Evolutionary conservation across 1,284 basidiomycete species (phyloP).

Genomic region (Cryptococcus sp.): DNA sequence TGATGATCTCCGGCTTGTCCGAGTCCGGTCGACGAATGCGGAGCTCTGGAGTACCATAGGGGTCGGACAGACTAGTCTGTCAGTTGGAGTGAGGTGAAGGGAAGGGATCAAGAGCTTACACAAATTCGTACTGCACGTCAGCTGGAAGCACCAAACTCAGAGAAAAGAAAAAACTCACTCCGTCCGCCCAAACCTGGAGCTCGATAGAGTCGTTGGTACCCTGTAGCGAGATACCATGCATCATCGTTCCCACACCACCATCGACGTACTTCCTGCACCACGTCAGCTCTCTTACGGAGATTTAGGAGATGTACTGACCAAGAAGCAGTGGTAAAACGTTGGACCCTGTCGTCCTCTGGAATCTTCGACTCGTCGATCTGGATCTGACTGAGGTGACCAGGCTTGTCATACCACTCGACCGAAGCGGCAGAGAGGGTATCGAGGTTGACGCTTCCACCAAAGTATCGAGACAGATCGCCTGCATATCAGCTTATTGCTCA

Average conservation of each 20-base stretch:
- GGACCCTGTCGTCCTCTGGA: constrained; percentile 42
- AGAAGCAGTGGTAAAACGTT: constrained; percentile 45
- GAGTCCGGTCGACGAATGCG: constrained; percentile 43
- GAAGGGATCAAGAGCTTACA: constrained; percentile 14
- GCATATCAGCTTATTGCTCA: constrained; percentile 31
- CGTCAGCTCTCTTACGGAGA: constrained; percentile 2
- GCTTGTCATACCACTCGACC: constrained; percentile 44
- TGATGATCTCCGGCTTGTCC: constrained; percentile 22
- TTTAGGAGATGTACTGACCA: constrained; percentile 34
- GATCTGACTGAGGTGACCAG: constrained; percentile 48
- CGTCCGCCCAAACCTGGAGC: constrained; percentile 42
- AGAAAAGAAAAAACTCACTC: constrained; percentile 21
- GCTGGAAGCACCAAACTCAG: not conserved
- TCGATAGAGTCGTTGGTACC: constrained; percentile 39
- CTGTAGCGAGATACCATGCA: constrained; percentile 38
- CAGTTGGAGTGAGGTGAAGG: not conserved
- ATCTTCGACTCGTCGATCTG: constrained; percentile 49
- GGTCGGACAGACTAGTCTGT: constrained; percentile 39
- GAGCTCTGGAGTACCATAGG: constrained; percentile 44
- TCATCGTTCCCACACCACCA: constrained; percentile 40
- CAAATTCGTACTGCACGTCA: constrained; percentile 29
- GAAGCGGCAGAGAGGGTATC: constrained; percentile 43
- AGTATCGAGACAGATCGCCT: constrained; percentile 47
- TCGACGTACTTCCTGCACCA: constrained; percentile 36
- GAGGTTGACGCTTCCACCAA: constrained; percentile 53